These are phyloP conservation scores for Capsella bursapastoris DNA, from an alignment of 345 rosid species.

Conservation along the genomic window DNA sequence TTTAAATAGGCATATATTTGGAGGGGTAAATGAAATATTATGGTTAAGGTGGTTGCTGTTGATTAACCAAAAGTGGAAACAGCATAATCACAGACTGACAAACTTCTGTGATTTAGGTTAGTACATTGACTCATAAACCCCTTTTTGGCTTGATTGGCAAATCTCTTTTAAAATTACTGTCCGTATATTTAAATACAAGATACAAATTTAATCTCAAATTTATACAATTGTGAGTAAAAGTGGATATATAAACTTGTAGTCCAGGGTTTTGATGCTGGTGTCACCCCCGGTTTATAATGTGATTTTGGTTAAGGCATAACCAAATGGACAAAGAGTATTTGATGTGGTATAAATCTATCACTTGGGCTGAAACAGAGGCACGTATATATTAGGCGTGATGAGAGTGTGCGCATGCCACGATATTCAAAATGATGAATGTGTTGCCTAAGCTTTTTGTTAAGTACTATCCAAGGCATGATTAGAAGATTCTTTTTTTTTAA, in stretches of 20 bases:
- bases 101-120: neutral
- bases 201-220: neutral
- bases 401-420: conserved; percentile 30
- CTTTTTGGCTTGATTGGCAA: neutral
- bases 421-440: conserved; percentile 19
- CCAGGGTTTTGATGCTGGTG: neutral
- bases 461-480: neutral
- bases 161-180: too few species aligned
- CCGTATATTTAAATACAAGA: neutral
- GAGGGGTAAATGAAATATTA: neutral
- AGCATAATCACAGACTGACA: too few species aligned
- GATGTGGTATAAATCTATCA: neutral
- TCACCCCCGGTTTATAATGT: neutral
- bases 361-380: conserved; percentile 14
- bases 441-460: conserved; percentile 25
- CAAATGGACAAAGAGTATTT: conserved; percentile 1
- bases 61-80: too few species aligned
- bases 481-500: neutral
- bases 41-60: conserved; percentile 3
- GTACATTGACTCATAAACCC: neutral
- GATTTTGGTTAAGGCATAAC: conserved; percentile 23
- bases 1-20: conserved; percentile 34
- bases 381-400: conserved; percentile 19
- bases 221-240: neutral
- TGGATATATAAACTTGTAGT: neutral